phyloP scores from a whole-genome alignment of 345 rosid species.

The Passiflora organensis region DNA sequence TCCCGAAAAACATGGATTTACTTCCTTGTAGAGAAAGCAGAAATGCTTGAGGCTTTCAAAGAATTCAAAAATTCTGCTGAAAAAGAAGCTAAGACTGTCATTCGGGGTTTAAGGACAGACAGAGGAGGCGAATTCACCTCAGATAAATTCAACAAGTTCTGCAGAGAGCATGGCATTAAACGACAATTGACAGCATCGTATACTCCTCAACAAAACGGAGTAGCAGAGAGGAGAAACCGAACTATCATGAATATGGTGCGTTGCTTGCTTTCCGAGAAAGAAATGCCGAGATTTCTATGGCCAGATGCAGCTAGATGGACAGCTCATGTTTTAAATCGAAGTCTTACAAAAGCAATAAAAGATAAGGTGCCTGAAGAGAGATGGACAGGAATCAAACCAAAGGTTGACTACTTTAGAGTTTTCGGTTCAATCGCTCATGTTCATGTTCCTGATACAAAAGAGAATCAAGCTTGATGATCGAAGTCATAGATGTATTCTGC shows the following conservation, averaged over 20 bases:
- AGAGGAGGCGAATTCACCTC: not conserved
- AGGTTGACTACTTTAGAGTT: not conserved
- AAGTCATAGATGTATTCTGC: not conserved
- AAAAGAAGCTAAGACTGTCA: not conserved
- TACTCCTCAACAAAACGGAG: not conserved
- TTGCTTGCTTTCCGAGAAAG: not conserved
- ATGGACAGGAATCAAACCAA: not conserved
- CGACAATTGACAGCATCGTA: not conserved
- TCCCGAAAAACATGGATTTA: not conserved
- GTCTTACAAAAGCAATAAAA: accelerated
- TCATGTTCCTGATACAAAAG: not conserved
- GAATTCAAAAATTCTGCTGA: not conserved
- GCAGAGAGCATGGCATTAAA: not conserved
- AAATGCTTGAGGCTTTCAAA: not conserved
- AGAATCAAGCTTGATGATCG: not conserved
- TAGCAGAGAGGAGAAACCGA: not conserved
- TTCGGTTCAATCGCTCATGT: not conserved
- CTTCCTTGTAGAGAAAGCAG: not conserved
- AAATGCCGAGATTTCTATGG: not conserved
- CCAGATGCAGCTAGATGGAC: not conserved
- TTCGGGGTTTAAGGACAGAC: not conserved
- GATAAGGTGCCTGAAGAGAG: not conserved
- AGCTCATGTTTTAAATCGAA: not conserved
- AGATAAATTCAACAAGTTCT: not conserved
- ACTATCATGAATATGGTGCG: not conserved